These are phyloP conservation scores for Inonotus obliquus DNA, from an alignment of 1,284 basidiomycete species.

Conservation along the genomic window DNA sequence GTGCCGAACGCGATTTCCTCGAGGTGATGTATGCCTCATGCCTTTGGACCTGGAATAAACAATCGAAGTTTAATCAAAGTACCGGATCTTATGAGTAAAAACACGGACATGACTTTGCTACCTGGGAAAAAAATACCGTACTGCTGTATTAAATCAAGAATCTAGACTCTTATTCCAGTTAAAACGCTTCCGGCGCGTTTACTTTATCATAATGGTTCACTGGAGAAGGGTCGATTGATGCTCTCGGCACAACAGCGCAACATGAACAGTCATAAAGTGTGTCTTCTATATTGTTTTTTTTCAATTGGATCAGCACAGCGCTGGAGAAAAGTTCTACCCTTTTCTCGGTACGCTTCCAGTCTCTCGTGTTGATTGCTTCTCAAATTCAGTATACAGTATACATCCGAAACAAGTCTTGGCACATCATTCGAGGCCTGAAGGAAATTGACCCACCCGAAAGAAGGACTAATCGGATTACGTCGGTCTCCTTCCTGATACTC, in stretches of 20 bases:
- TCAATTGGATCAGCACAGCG: neutral
- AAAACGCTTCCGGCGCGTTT: neutral
- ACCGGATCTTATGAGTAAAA: neutral
- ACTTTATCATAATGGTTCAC: neutral
- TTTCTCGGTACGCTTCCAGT: neutral
- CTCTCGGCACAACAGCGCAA: neutral
- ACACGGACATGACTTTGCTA: neutral
- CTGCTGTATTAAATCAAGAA: neutral
- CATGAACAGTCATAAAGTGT: too few relatives aligned
- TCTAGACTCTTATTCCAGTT: neutral
- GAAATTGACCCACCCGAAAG: too few relatives aligned
- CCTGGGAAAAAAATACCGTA: neutral
- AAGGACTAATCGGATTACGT: too few relatives aligned
- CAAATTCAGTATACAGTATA: neutral
- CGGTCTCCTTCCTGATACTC: neutral
- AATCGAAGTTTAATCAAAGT: neutral
- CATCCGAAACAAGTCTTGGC: neutral
- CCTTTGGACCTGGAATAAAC: too few relatives aligned
- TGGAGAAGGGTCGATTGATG: neutral
- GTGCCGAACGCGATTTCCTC: neutral
- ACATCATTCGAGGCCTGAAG: neutral
- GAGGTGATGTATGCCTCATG: neutral
- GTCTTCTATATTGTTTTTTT: too few relatives aligned
- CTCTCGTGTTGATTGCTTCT: neutral
- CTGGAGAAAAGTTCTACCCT: neutral